These are phyloP conservation scores for Cornus florida DNA, from an alignment of 148 eudicot genomes.

Conservation along the genomic window DNA sequence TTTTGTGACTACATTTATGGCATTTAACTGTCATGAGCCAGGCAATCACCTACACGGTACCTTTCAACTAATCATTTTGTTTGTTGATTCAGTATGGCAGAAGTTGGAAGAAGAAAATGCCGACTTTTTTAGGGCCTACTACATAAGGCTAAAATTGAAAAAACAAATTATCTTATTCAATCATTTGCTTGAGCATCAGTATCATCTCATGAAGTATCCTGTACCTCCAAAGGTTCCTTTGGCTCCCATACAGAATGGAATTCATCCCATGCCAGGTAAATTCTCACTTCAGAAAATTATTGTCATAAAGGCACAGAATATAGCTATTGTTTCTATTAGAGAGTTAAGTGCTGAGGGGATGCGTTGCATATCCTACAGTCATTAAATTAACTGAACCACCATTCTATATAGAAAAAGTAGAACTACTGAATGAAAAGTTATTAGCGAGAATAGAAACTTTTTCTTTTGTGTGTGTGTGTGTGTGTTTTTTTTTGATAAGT, in stretches of 20 bases:
- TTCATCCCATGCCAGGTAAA: slow-evolving; percentile 90
- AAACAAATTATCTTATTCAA: slow-evolving; percentile 94
- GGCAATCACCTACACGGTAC: not conserved
- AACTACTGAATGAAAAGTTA: not conserved
- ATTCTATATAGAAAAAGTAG: too few species aligned
- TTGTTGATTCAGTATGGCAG: slow-evolving; percentile 78
- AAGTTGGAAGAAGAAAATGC: slow-evolving; percentile 99
- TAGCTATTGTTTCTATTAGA: not conserved
- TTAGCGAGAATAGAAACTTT: not conserved
- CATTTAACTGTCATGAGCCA: not conserved
- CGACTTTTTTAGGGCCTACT: slow-evolving; percentile 93
- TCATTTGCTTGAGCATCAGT: slow-evolving; percentile 91
- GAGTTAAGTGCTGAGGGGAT: not conserved
- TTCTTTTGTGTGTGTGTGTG: too few species aligned
- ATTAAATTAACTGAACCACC: not conserved
- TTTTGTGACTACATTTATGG: not conserved
- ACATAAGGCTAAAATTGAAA: slow-evolving; percentile 93
- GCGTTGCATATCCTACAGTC: not conserved
- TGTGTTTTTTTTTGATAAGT: too few species aligned
- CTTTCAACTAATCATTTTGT: slow-evolving; percentile 1
- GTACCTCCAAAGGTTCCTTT: slow-evolving; percentile 85
- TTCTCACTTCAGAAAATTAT: not conserved
- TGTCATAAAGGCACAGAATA: not conserved
- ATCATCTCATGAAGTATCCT: slow-evolving; percentile 75
- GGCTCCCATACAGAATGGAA: slow-evolving; percentile 93